phyloP scores from a whole-genome alignment of 1,284 basidiomycete genomes.

The Cutaneotrichosporon dermatis region DNA sequence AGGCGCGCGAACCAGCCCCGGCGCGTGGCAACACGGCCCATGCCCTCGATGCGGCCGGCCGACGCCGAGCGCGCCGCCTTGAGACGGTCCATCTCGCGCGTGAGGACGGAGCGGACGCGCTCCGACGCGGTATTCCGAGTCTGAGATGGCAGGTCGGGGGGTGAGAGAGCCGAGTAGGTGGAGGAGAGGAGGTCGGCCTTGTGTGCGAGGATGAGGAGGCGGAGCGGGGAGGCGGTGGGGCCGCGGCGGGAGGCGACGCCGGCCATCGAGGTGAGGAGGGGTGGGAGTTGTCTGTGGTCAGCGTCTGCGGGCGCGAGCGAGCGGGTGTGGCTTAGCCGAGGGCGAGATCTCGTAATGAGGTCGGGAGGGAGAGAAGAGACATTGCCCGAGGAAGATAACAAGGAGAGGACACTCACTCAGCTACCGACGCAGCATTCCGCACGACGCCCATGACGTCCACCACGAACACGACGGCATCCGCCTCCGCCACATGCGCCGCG shows the following conservation, averaged over 20 bases:
- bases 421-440: constrained; percentile 37
- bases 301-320: background rate
- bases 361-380: no score
- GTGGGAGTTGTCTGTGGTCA: constrained; percentile 36
- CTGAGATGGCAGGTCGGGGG: constrained; percentile 19
- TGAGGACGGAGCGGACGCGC: constrained; percentile 38
- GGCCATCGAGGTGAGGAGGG: constrained; percentile 39
- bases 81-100: constrained; percentile 45
- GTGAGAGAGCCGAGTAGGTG: constrained; percentile 16
- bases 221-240: constrained; percentile 23
- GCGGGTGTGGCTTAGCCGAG: no score
- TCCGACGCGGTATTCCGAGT: constrained; percentile 32
- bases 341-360: no score
- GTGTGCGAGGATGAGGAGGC: constrained; percentile 43
- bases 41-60: constrained; percentile 44
- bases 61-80: constrained; percentile 35
- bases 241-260: constrained; percentile 23
- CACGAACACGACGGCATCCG: constrained; percentile 42
- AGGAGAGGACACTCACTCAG: constrained; percentile 35
- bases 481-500: constrained; percentile 28
- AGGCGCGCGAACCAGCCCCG: constrained; percentile 25
- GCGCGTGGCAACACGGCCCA: constrained; percentile 31
- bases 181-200: constrained; percentile 43
- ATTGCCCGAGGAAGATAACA: no score
- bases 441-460: constrained; percentile 41